A percentile compares a stretch with the other conserved stretches of the same genome.
Evolutionary conservation across 164 flowering plant species (phyloP).

Genomic region (Cinnamomum micranthum): DNA sequence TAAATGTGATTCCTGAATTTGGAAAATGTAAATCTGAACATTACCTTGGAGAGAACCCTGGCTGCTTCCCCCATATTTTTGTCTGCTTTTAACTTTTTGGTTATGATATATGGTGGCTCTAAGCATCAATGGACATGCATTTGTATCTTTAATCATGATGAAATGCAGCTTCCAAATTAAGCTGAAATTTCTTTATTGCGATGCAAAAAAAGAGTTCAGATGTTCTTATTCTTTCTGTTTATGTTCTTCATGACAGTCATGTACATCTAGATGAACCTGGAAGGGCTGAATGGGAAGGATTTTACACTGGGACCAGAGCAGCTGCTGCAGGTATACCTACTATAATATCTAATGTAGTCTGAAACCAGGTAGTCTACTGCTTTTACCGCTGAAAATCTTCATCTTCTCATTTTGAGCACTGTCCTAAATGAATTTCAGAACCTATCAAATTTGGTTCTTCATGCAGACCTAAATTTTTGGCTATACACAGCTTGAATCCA

Average conservation of each 20-base stretch:
- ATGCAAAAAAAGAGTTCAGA: background rate
- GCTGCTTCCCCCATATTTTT: background rate
- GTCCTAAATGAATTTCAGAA: background rate
- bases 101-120: background rate
- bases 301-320: conserved; percentile 89
- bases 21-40: background rate
- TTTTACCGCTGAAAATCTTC: background rate
- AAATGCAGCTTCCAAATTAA: background rate
- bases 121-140: background rate
- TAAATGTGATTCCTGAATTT: background rate
- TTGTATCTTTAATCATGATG: background rate
- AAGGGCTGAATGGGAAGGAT: conserved; percentile 97
- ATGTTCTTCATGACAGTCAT: conserved; percentile 48
- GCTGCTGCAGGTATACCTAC: conserved; percentile 90
- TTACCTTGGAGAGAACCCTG: background rate
- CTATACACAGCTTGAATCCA: too few relatives aligned
- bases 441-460: background rate
- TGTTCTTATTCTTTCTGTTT: background rate
- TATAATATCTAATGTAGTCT: background rate
- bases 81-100: background rate
- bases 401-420: background rate
- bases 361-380: background rate
- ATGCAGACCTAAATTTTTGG: too few relatives aligned
- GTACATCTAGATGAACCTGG: conserved; percentile 99
- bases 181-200: background rate